phyloP scores from a whole-genome alignment of 139 green algal species.

The Chlorella vulgaris region DNA sequence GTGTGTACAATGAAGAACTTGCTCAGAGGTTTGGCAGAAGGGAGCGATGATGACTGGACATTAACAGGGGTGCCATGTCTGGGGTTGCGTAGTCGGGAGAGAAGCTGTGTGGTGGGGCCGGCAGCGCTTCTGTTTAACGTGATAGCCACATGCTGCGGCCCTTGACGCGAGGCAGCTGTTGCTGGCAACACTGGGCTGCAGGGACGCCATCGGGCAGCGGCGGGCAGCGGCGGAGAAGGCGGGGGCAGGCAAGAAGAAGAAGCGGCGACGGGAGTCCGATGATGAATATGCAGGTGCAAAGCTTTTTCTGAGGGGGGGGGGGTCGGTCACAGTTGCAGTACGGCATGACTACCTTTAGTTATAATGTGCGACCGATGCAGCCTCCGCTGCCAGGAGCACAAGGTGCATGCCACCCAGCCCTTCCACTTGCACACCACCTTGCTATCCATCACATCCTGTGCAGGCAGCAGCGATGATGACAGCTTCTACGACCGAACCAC shows the following conservation, averaged over 20 bases:
- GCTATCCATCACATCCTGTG: background rate
- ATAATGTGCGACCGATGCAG: too few relatives aligned
- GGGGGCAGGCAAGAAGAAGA: constrained; percentile 38
- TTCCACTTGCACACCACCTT: background rate
- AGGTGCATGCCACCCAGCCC: background rate
- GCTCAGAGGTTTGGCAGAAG: background rate
- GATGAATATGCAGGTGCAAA: constrained; percentile 35
- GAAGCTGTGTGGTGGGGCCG: constrained; percentile 41
- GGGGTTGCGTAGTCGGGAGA: constrained; percentile 92
- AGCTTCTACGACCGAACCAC: constrained; percentile 81
- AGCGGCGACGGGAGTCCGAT: constrained; percentile 23
- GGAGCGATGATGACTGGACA: constrained; percentile 24
- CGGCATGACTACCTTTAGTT: background rate
- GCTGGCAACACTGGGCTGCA: background rate
- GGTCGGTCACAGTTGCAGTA: background rate
- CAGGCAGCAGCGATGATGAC: constrained; percentile 69
- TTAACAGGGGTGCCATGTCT: constrained; percentile 63
- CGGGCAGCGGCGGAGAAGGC: constrained; percentile 32
- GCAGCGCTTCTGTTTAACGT: background rate
- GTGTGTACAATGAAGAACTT: background rate
- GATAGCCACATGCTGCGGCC: background rate
- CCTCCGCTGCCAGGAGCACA: background rate
- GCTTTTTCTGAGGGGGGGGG: background rate
- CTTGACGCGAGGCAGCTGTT: background rate
- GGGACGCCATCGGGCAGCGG: constrained; percentile 50